Evolutionary conservation across 2,329 filamentous ascomycete genomes (phyloP), one percentile per base, ranked within the genome.

Genomic region (Teratosphaeria zuluensis): DNA sequence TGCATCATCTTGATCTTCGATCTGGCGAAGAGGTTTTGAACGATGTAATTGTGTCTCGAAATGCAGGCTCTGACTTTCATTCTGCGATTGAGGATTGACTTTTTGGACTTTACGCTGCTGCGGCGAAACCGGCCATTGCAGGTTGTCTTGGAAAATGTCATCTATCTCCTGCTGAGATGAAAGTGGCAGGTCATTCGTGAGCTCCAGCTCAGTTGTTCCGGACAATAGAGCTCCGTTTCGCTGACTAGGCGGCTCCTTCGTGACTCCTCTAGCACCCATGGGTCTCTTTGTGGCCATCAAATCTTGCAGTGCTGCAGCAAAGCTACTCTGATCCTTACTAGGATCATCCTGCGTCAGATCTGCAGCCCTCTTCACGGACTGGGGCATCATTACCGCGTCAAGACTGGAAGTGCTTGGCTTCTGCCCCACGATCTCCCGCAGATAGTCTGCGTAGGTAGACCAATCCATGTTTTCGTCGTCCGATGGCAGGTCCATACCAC

Each of bases 401-500:
- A n/a, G 42, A 19, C 42, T 48, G 16, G 42, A 21, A 21, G 42
- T 11, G 42, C 16, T n/a, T 19, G 16, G 42, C 42, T 9, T 48
- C n/a, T 48, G 42, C 6, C 42, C 19, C n/a, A 48, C 42, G 16
- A 53, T 31, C 21, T 58, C 38, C 54, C 69, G 61, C 30, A 73
- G 56, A 53, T 65, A 69, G 11, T 57, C 52, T 2, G 64, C 61
- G 51, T 63, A 72, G 9, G 64, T 58, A 8, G 52, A 62, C 57
- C 69, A 67, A 54, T 72, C 68, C 9, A 69, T 55, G 9, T 62
- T 59, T 14, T 68, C 63, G 19, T 70, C 69, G 53, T 73, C 70
- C 57, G 63, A 57, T 1, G 61, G 63, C 12, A 73, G 54, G 55
- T 73, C 70, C 0, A 59, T 21, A 4, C 62, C 71, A 52, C 70